Conservation (phyloP, 2,329 filamentous ascomycete genomes). For the Aureobasidium sp. region DNA sequence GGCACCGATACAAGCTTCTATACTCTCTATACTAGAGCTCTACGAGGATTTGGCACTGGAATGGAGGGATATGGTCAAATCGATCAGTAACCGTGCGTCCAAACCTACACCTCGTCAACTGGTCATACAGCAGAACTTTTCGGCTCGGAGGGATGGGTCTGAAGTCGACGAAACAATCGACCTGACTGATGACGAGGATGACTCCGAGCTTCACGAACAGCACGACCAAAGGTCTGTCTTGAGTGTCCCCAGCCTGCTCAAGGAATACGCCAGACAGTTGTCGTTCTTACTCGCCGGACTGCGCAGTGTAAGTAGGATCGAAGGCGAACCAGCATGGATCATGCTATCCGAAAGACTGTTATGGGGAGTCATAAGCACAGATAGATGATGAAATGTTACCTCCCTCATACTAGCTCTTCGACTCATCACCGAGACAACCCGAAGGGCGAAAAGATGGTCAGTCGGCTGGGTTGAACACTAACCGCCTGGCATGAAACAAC, state of each 20-base stretch:
- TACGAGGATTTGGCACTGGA: slow-evolving; percentile 60
- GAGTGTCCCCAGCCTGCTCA: background rate
- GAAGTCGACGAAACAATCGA: slow-evolving; percentile 23
- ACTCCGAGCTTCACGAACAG: slow-evolving; percentile 17
- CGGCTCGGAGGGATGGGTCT: background rate
- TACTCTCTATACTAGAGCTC: slow-evolving; percentile 70
- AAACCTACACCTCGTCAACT: background rate
- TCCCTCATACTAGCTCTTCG: background rate
- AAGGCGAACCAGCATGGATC: slow-evolving; percentile 67
- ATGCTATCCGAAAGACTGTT: slow-evolving; percentile 74
- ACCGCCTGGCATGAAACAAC: too few relatives aligned
- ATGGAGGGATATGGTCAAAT: slow-evolving; percentile 28
- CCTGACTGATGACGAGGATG: slow-evolving; percentile 16
- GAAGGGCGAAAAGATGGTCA: background rate
- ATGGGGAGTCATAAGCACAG: slow-evolving; percentile 23
- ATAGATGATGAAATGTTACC: background rate
- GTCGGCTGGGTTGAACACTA: background rate
- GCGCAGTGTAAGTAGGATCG: slow-evolving; percentile 65
- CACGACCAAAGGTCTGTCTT: slow-evolving; percentile 21
- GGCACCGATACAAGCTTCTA: slow-evolving; percentile 59
- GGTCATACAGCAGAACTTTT: background rate
- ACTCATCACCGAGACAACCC: background rate
- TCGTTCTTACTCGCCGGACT: slow-evolving; percentile 66
- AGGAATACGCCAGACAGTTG: slow-evolving; percentile 57
- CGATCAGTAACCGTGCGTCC: background rate